Evolutionary conservation across 345 rosid genomes (phyloP).

Genomic region (Aurinia saxatilis): DNA sequence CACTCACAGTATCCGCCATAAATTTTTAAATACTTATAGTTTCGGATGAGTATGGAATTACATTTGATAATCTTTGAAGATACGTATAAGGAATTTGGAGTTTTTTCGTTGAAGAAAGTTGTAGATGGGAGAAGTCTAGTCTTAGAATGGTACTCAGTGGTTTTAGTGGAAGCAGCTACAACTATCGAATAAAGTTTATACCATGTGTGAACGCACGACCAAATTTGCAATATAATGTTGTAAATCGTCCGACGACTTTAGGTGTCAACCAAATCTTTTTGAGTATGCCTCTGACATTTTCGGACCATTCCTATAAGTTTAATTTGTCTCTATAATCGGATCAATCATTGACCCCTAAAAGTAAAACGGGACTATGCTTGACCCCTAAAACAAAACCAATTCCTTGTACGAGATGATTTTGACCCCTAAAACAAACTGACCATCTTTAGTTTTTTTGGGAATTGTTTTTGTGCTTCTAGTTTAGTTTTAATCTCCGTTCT

Average conservation of each 20-base stretch:
- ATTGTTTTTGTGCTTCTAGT: too few species aligned
- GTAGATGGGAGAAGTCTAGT: conserved; percentile 20
- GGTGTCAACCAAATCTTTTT: background rate
- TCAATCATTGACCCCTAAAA: conserved; percentile 9
- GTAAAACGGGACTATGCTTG: background rate
- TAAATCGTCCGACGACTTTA: background rate
- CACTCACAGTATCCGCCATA: too few species aligned
- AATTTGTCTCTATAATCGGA: background rate
- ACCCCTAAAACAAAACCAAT: too few species aligned
- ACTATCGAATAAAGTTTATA: conserved; percentile 14
- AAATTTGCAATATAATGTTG: background rate
- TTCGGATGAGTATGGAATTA: background rate
- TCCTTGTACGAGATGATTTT: too few species aligned
- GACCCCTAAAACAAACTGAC: too few species aligned
- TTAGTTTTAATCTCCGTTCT: too few species aligned
- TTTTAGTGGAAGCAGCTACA: conserved; percentile 24
- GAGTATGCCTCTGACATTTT: background rate
- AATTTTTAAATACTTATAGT: background rate
- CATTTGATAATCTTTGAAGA: conserved; percentile 11
- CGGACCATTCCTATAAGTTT: background rate
- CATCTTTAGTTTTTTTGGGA: too few species aligned
- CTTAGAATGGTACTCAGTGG: conserved; percentile 22
- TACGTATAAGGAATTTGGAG: conserved; percentile 19
- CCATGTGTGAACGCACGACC: conserved; percentile 23
- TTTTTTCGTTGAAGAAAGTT: conserved; percentile 15